Evolutionary conservation across 441 rosid species (phyloP).

Genomic region (Raphanus hybrid): DNA sequence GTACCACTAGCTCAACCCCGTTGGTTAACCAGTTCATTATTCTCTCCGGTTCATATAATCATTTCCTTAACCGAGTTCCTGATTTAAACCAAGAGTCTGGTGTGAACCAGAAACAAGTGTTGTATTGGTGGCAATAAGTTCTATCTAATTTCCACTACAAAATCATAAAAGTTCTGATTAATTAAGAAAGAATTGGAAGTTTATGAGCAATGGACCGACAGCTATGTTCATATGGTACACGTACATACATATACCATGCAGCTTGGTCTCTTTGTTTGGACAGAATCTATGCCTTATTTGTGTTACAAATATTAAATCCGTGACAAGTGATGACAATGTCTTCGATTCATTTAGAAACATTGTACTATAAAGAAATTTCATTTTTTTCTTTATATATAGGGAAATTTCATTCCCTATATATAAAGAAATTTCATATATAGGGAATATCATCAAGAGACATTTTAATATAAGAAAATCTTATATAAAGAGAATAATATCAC

Average conservation of each 20-base stretch:
- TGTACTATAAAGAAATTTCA: background rate
- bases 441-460: background rate
- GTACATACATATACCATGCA: slow-evolving; percentile 24
- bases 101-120: background rate
- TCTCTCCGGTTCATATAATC: background rate
- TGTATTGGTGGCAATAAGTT: background rate
- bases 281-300: slow-evolving; percentile 28
- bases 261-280: slow-evolving; percentile 21
- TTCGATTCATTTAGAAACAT: slow-evolving; percentile 13
- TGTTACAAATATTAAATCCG: slow-evolving; percentile 13
- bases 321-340: slow-evolving; percentile 32
- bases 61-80: background rate
- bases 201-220: slow-evolving; percentile 30
- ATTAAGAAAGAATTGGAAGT: slow-evolving; percentile 3
- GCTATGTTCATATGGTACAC: slow-evolving; percentile 16
- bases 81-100: background rate
- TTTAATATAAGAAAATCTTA: too few relatives aligned
- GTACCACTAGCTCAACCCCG: too few relatives aligned
- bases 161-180: background rate
- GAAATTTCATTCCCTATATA: background rate
- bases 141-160: background rate
- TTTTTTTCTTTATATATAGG: too few relatives aligned
- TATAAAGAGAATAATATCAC: background rate
- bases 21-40: background rate
- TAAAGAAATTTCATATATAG: background rate